Conservation (phyloP, 352 stramenopile species). For the Pythium sp. region DNA sequence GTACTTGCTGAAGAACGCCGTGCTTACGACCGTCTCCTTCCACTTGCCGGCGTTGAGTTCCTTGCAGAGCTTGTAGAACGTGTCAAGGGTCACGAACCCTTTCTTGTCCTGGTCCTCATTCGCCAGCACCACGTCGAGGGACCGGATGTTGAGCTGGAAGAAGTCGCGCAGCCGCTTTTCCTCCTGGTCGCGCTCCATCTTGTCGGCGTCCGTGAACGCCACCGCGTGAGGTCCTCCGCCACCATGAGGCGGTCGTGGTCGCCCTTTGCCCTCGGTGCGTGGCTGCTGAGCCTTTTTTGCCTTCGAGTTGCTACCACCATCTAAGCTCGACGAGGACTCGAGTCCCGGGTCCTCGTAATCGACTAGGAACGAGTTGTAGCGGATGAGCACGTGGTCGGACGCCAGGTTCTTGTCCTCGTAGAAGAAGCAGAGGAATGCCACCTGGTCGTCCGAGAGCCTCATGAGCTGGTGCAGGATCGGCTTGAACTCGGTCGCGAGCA, state of each 20-base stretch:
- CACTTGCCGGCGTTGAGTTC: conserved; percentile 31
- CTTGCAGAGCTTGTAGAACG: conserved; percentile 40
- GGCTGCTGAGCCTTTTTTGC: conserved; percentile 8
- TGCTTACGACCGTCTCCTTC: conserved; percentile 33
- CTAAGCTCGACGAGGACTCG: conserved; percentile 20
- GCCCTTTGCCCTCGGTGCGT: conserved; percentile 25
- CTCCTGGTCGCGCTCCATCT: conserved; percentile 26
- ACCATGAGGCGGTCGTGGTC: conserved; percentile 17
- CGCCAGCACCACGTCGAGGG: conserved; percentile 39
- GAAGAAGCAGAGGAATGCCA: conserved; percentile 71
- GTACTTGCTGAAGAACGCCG: conserved; percentile 45
- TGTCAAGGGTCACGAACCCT: conserved; percentile 46
- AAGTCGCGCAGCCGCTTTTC: conserved; percentile 43
- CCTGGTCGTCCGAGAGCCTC: conserved; percentile 57
- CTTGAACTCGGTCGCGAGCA: conserved; percentile 45
- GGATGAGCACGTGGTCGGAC: conserved; percentile 56
- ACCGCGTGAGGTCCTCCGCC: background rate
- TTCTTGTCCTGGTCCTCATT: conserved; percentile 42
- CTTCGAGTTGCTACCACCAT: conserved; percentile 1
- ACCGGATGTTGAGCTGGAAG: conserved; percentile 35
- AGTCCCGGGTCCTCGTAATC: conserved; percentile 71
- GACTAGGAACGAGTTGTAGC: conserved; percentile 67
- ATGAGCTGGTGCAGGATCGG: conserved; percentile 42
- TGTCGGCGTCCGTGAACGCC: conserved; percentile 14
- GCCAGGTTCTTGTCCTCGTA: conserved; percentile 72